A percentile compares a stretch with the other conserved stretches of the same genome.
Evolutionary conservation across 805 yeast genomes (phyloP).

Genomic region (Vanderwaltozyma polyspora): DNA sequence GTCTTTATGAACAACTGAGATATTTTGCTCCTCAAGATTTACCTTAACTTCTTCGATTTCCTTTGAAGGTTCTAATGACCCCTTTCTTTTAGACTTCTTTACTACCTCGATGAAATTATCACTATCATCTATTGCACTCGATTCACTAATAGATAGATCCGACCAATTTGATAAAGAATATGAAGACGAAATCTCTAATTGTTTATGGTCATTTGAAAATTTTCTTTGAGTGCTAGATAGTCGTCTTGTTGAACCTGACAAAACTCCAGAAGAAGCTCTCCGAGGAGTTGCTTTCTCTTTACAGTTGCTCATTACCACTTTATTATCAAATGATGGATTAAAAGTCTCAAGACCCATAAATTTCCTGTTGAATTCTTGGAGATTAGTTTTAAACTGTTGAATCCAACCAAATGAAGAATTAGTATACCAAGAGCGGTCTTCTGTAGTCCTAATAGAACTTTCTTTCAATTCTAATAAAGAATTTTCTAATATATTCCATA

Average conservation of each 20-base stretch:
- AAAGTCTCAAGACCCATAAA: constrained; percentile 30
- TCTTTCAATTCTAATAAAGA: constrained; percentile 4
- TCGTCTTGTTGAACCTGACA: constrained; percentile 2
- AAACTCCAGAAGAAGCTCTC: constrained; percentile 2
- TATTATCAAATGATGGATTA: constrained; percentile 16
- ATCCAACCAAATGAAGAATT: constrained; percentile 22
- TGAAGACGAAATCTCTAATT: too few species aligned
- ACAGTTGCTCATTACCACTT: not conserved
- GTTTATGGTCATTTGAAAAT: not conserved
- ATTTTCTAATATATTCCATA: constrained; percentile 19
- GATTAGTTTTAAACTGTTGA: constrained; percentile 27
- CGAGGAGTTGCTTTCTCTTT: not conserved
- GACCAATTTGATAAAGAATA: not conserved
- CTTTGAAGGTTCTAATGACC: constrained; percentile 2
- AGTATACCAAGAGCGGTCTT: constrained; percentile 23
- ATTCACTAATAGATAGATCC: not conserved
- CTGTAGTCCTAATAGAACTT: too few species aligned
- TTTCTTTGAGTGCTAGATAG: constrained; percentile 3
- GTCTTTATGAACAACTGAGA: constrained; percentile 11
- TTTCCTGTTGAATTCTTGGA: constrained; percentile 29
- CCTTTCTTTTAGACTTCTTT: constrained; percentile 10
- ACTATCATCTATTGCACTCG: constrained; percentile 8
- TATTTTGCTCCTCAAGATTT: not conserved
- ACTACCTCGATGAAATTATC: constrained; percentile 14
- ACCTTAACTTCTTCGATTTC: not conserved